A percentile compares a stretch with the other conserved stretches of the same genome.
These are phyloP conservation scores for Citrullus colocynthis DNA, from an alignment of 306 rosid species.

Conservation along the genomic window DNA sequence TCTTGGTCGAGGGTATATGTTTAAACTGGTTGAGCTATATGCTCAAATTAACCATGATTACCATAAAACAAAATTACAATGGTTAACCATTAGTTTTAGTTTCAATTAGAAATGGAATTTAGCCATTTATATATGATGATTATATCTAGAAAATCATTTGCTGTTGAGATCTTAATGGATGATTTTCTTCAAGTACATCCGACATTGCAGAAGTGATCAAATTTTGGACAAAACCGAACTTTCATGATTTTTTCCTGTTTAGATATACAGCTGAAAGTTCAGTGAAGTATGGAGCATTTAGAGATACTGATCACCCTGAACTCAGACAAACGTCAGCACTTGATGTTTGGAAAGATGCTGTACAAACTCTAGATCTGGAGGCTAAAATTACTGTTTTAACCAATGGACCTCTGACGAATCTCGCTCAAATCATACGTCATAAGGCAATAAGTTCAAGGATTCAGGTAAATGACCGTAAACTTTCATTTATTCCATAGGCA, in stretches of 20 bases:
- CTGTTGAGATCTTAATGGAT: background rate
- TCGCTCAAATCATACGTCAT: conserved; percentile 42
- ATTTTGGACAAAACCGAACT: background rate
- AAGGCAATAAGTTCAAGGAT: conserved; percentile 36
- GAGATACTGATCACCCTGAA: conserved; percentile 60
- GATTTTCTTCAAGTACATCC: background rate
- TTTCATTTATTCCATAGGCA: background rate
- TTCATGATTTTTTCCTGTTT: background rate
- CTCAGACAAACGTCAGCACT: conserved; percentile 57
- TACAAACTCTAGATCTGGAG: conserved; percentile 31
- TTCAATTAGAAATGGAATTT: background rate
- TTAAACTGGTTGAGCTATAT: no score
- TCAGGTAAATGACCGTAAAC: conserved; percentile 26
- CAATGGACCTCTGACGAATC: conserved; percentile 88
- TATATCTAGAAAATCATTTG: background rate
- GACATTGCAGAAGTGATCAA: background rate
- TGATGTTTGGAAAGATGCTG: conserved; percentile 61
- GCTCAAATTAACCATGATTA: no score
- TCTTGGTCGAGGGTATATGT: no score
- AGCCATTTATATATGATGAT: background rate
- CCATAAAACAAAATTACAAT: background rate
- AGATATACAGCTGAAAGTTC: conserved; percentile 78
- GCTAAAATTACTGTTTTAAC: conserved; percentile 65
- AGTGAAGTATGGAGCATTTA: conserved; percentile 45
- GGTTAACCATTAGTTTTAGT: background rate